Evolutionary conservation across 73 alveolate species (phyloP).

Genomic region (Paramecium primaurelia): DNA sequence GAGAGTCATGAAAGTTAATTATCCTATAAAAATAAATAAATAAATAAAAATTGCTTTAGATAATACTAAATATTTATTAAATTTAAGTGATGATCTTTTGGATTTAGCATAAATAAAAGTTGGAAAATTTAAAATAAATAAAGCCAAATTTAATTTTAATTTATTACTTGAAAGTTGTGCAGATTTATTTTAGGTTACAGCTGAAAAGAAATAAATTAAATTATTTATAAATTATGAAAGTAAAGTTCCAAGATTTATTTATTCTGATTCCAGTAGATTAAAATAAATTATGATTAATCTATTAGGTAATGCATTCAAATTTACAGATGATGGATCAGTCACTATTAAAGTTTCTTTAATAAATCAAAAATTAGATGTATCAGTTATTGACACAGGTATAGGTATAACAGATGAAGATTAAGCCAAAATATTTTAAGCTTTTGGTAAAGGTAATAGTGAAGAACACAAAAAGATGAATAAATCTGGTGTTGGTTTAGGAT

Average conservation of each 20-base stretch:
- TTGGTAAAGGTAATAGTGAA: slow-evolving; percentile 48
- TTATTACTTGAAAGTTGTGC: neutral
- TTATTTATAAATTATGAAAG: slow-evolving; percentile 37
- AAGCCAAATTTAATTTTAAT: slow-evolving; percentile 43
- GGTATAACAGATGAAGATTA: slow-evolving; percentile 18
- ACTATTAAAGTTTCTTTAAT: neutral
- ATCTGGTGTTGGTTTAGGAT: slow-evolving; percentile 35
- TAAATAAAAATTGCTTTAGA: slow-evolving; percentile 47
- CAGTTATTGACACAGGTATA: slow-evolving; percentile 13
- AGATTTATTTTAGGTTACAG: slow-evolving; percentile 51
- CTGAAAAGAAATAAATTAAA: slow-evolving; percentile 33
- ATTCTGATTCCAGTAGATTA: slow-evolving; percentile 26
- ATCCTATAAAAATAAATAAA: neutral
- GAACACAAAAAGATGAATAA: slow-evolving; percentile 24
- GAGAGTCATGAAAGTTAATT: neutral
- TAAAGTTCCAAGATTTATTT: neutral
- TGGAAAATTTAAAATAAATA: slow-evolving; percentile 44
- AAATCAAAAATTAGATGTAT: neutral
- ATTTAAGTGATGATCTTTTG: slow-evolving; percentile 47
- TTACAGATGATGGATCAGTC: slow-evolving; percentile 17
- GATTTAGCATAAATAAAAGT: slow-evolving; percentile 61
- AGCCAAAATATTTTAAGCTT: slow-evolving; percentile 12
- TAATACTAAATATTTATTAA: slow-evolving; percentile 47
- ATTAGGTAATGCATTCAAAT: slow-evolving; percentile 36
- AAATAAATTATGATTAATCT: slow-evolving; percentile 13